Evolutionary conservation across 2,329 filamentous ascomycete species (phyloP), one percentile per base, ranked within the genome.

Genomic region (Monilinia aucupariae): DNA sequence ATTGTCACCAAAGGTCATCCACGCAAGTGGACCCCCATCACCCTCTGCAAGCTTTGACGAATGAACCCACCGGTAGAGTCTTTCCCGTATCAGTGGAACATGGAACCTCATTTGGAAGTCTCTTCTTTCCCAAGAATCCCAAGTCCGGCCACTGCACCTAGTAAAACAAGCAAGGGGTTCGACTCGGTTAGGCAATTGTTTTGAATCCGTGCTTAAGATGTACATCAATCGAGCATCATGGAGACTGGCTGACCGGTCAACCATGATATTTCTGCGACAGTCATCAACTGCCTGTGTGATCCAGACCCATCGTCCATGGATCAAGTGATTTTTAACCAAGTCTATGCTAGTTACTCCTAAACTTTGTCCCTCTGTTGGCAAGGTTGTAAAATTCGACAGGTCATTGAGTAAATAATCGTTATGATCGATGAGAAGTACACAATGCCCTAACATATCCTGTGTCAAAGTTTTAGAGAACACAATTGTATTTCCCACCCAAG

Each of bases 221-320:
- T 47, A 47, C 13, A 48, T 58, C 13, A 58, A 47, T 25, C 41
- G 41, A 47, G 54, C 41, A 12, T 58, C 54, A 13, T 47, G 34
- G 17, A 58, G 54, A 47, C 48, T 30, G 30, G 41, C 43, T 13
- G 54, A 34, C 22, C 20, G 54, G 15, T 58, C 54, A 25, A 58
- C 10, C 41, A 58, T 45, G 54, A 58, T 47, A 13, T 43, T 58
- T 20, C 54, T 47, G 9, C 54, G 54, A 48, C n/a, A 58, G 7
- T 25, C n/a, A 12, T n/a, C 41, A 17, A 8, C n/a, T 37, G 34
- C n/a, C 30, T 48, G 47, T 20, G 54, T 58, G 54, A 58, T 58
- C 54, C 54, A 58, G 34, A 58, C 41, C 54, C 54, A 58, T 25
- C 54, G 47, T 58, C 54, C 54, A 45, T 56, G n/a, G 27, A 58